A percentile compares a stretch with the other conserved stretches of the same genome.
Conservation (phyloP, 768 basidiomycete species). For the Amanita subjunquillea region DNA sequence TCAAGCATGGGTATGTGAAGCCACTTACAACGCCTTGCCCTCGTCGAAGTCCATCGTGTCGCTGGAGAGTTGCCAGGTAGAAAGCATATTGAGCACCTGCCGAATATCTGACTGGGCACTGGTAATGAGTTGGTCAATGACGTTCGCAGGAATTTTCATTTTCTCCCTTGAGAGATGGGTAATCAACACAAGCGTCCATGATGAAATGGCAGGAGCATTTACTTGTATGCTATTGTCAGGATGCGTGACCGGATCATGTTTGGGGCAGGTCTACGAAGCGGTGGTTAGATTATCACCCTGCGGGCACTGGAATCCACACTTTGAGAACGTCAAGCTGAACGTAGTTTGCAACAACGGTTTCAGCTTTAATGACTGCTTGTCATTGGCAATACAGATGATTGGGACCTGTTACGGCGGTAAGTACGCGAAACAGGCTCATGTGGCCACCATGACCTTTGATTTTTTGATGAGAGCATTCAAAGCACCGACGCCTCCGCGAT, state of each 20-base stretch:
- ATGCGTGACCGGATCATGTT: slow-evolving; percentile 75
- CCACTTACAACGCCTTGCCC: slow-evolving; percentile 76
- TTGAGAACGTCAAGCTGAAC: slow-evolving; percentile 66
- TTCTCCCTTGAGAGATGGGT: slow-evolving; percentile 54
- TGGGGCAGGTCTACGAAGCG: slow-evolving; percentile 56
- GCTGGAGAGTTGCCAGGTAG: slow-evolving; percentile 89
- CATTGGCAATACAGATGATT: slow-evolving; percentile 97
- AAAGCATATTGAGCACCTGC: slow-evolving; percentile 95
- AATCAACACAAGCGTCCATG: background rate
- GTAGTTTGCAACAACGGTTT: slow-evolving; percentile 73
- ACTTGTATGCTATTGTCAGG: slow-evolving; percentile 86
- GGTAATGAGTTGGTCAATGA: slow-evolving; percentile 82
- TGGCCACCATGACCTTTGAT: slow-evolving; percentile 48
- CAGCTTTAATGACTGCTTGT: slow-evolving; percentile 77
- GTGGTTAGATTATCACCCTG: slow-evolving; percentile 3
- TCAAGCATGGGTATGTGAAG: background rate
- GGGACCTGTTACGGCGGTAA: slow-evolving; percentile 54
- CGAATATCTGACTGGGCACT: slow-evolving; percentile 95
- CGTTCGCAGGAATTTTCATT: slow-evolving; percentile 84
- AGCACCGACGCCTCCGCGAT: slow-evolving; percentile 93
- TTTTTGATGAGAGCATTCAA: slow-evolving; percentile 88
- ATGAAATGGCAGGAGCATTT: background rate
- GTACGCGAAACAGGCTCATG: background rate
- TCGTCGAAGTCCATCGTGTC: slow-evolving; percentile 84
- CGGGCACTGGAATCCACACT: slow-evolving; percentile 32